Evolutionary conservation across 345 rosid genomes (phyloP), one percentile per base, ranked within the genome.

Genomic region (Arabis alpina): DNA sequence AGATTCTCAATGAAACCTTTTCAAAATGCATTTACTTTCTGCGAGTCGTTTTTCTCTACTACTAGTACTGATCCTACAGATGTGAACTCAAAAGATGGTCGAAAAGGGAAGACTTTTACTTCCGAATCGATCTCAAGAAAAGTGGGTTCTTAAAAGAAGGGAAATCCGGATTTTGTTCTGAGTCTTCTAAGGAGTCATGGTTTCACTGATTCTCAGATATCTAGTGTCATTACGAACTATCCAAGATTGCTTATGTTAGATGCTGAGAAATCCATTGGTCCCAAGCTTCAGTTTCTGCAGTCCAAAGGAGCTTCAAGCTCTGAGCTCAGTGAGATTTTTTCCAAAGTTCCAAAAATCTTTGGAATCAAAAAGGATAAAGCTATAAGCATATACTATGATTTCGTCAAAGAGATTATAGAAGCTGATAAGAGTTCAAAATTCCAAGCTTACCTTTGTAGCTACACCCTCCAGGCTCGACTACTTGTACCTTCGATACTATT

Each of bases 141-240:
- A 24, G 43, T 54, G 2, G 8, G 10, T 1, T 67, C 32, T 5
- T 34, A 12, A 6, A 42, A 44, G 3, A 54, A 32, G 32, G 56
- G 50, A 0, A 73, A 36, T 10, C 67, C 66, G 0, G 71, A 73
- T 49, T 50, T 43, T 1, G 65, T 78, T 13, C 42, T 74, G 37
- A 14, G 9, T 32, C 55, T 73, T 23, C 43, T 78, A 0, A 78
- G 42, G 45, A 14, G 58, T 4, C 1, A 71, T 36, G 71, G 62
- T 1, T 79, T 79, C 75, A 55, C 60, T 0, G 12, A 61, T 2
- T 60, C 71, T 72, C 82, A 80, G 28, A 65, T 81, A 27, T 40
- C 58, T 4, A 19, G 0, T 11, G 32, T 71, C 16, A 36, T 80
- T 36, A 61, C 27, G 10, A 3, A 0, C 0, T 53, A 32, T 0